Percentiles rank a stretch among this genome's conserved stretches.
These are phyloP conservation scores for Conidiobolus incongruus DNA, from an alignment of 371 early-diverging fungal genomes.

Conservation along the genomic window DNA sequence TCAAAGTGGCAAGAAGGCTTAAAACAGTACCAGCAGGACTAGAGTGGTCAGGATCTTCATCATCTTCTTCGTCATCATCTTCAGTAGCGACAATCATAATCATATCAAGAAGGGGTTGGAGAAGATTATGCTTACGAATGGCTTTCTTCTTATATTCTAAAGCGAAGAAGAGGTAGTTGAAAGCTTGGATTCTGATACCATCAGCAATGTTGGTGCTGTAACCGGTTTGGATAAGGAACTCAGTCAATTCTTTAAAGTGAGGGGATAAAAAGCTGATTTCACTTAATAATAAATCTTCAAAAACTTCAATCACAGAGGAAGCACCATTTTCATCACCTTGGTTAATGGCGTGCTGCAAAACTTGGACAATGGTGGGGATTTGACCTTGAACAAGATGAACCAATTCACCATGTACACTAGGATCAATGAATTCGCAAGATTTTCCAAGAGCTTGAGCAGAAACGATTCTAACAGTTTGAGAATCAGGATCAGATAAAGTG, in stretches of 20 bases:
- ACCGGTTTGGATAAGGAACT: slow-evolving; percentile 49
- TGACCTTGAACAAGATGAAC: slow-evolving; percentile 36
- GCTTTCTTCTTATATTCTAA: slow-evolving; percentile 57
- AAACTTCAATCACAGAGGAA: slow-evolving; percentile 59
- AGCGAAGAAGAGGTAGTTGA: slow-evolving; percentile 69
- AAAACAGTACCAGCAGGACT: slow-evolving; percentile 15
- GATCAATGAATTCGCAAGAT: slow-evolving; percentile 61
- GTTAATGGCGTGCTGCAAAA: slow-evolving; percentile 45
- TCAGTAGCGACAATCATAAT: slow-evolving; percentile 68
- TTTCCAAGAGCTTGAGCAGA: slow-evolving; percentile 65
- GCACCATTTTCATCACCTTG: slow-evolving; percentile 45
- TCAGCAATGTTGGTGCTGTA: slow-evolving; percentile 35
- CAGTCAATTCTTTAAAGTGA: slow-evolving; percentile 51
- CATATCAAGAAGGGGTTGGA: slow-evolving; percentile 42
- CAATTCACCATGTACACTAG: slow-evolving; percentile 35
- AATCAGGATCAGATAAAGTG: slow-evolving; percentile 66
- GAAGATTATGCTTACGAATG: slow-evolving; percentile 54
- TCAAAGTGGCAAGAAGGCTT: slow-evolving; percentile 48
- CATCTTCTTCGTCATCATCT: slow-evolving; percentile 60
- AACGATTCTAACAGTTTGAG: slow-evolving; percentile 45
- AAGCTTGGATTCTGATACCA: slow-evolving; percentile 47
- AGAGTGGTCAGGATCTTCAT: slow-evolving; percentile 60
- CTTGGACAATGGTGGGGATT: slow-evolving; percentile 64
- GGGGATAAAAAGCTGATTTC: slow-evolving; percentile 57
- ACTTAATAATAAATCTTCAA: slow-evolving; percentile 47